phyloP scores from a whole-genome alignment of 129 eudicot species.

The Centrapalus pauciflorus region DNA sequence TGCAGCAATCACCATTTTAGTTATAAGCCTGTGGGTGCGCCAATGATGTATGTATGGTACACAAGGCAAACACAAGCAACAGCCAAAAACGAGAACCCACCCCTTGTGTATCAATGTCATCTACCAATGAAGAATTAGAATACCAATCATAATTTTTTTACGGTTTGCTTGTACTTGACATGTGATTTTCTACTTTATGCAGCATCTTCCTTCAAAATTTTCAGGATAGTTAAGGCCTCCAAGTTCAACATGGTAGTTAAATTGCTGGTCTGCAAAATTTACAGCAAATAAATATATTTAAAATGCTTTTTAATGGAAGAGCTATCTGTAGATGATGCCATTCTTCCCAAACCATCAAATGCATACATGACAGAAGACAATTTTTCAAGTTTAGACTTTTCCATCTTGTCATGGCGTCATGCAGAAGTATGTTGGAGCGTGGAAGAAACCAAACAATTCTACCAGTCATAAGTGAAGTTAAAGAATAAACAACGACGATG shows the following conservation, averaged over 20 bases:
- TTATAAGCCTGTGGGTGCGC: background rate
- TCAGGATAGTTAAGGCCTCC: too few species aligned
- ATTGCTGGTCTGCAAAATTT: too few species aligned
- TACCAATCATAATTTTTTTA: too few species aligned
- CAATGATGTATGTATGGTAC: background rate
- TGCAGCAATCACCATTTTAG: background rate
- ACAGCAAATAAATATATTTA: too few species aligned
- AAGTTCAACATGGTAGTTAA: too few species aligned
- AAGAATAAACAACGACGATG: background rate
- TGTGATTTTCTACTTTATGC: too few species aligned
- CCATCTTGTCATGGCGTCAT: too few species aligned
- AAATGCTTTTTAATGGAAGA: too few species aligned
- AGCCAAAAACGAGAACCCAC: background rate
- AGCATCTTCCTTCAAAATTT: too few species aligned
- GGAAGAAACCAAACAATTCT: background rate
- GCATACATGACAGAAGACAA: background rate
- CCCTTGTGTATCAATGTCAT: background rate
- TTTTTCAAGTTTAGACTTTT: background rate
- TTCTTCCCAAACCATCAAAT: background rate
- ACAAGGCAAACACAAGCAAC: background rate
- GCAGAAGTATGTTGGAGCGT: background rate
- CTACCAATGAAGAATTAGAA: too few species aligned
- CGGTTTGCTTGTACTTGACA: too few species aligned
- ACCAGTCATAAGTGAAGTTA: background rate
- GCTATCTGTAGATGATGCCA: background rate